Base-by-base conservation (phyloP, 2,329 filamentous ascomycete species). In the Beauveria scarabaeidicola region DNA sequence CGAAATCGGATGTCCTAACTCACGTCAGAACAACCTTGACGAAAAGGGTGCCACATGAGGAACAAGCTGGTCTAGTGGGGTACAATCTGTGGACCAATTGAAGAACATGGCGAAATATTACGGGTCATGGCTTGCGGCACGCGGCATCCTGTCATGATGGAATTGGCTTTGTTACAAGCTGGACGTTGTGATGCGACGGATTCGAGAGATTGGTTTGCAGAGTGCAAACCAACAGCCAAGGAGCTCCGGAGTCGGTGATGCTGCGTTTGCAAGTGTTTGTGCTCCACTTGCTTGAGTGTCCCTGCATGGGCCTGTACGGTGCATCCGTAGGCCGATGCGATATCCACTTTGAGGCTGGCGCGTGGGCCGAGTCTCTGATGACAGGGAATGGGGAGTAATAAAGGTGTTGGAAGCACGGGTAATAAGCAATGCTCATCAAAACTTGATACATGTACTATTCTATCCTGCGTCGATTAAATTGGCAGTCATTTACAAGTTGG, bases 221-320 rank as follows among this genome's bases (percentile, higher is more conserved):
- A 10, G 6, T 21, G 19, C 17, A 25, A 53, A 23, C 21, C 23
- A 27, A 29, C 38, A n/a, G 8, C 17, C 13, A 25, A 40, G 8
- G 21, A 48, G 53, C 53, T 56, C 53, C 53, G 53, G 41, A 38
- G 41, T 56, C 53, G 53, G 53, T 56, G 43, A 48, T 56, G 50
- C 19, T 38, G 53, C 43, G 53, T 56, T 56, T 56, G 53, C 53
- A 56, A 23, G 13, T 21, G 29, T 17, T 53, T 21, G 36, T 29
- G 29, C 43, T 56, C 43, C 53, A 56, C 53, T 47, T 36, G 29
- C 41, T 36, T 36, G 11, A 13, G 11, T 36, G 25, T 29, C 46
- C 43, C 21, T 15, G 21, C 7, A 23, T 32, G 36, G n/a, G 29
- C 3, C 5, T 15, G 21, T 5, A 41, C 19, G 50, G 36, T 52